Evolutionary conservation across 306 rosid genomes (phyloP).

Genomic region (Quercus robur): DNA sequence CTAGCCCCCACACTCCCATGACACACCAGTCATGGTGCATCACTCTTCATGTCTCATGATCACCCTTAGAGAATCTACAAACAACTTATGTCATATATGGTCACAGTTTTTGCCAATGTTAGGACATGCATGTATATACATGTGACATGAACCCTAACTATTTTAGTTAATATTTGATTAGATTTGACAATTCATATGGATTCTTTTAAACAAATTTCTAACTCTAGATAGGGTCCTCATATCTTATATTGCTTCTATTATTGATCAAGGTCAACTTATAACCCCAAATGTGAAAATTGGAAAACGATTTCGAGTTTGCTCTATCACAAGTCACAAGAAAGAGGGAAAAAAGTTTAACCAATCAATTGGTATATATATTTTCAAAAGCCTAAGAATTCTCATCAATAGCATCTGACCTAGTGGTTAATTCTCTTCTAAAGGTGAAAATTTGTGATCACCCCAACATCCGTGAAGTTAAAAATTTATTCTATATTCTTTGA

Average conservation of each 20-base stretch:
- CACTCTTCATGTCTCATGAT: too few species aligned
- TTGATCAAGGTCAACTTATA: conserved; percentile 1
- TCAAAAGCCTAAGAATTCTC: too few species aligned
- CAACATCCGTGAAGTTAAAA: background rate
- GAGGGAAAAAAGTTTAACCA: background rate
- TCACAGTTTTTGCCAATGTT: too few species aligned
- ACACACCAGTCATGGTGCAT: too few species aligned
- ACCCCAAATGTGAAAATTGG: background rate
- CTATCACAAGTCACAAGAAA: background rate
- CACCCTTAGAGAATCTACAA: too few species aligned
- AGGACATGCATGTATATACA: too few species aligned
- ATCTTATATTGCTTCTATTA: background rate
- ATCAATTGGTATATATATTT: background rate
- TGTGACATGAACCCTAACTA: background rate
- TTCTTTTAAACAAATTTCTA: background rate
- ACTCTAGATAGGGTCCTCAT: background rate
- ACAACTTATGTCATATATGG: too few species aligned
- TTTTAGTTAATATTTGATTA: background rate
- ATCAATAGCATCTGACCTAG: background rate
- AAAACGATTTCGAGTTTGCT: background rate
- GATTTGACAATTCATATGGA: background rate
- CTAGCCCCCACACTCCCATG: too few species aligned
- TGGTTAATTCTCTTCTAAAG: background rate
- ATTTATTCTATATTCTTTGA: background rate
- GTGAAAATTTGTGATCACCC: background rate